Conservation (phyloP, 768 basidiomycete species). For the Phanerochaete sordida region DNA sequence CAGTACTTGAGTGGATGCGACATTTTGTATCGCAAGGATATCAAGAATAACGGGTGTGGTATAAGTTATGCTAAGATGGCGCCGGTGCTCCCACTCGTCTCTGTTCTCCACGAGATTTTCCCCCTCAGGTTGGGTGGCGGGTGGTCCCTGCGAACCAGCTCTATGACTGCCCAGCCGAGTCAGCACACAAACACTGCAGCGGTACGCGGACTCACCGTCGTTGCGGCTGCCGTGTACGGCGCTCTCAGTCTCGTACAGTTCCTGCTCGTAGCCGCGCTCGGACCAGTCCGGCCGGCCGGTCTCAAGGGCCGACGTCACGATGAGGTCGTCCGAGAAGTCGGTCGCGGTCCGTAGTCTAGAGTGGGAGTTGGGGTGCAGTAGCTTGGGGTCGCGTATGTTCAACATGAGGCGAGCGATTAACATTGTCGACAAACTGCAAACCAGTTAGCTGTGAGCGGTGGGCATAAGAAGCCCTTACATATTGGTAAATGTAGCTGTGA, state of each 20-base stretch:
- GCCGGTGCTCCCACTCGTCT: too few species aligned
- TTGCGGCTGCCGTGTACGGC: neutral
- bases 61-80: too few species aligned
- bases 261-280: neutral
- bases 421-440: conserved; percentile 5
- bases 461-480: neutral
- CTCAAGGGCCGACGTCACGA: neutral
- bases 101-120: neutral
- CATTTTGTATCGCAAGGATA: too few species aligned
- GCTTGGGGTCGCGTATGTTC: conserved; percentile 9
- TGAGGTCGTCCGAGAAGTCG: neutral
- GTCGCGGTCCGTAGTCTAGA: neutral
- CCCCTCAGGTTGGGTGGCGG: neutral
- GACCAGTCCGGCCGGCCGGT: neutral
- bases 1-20: too few species aligned
- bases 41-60: too few species aligned
- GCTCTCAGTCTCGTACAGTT: neutral
- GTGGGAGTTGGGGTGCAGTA: neutral
- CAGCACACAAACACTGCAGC: too few species aligned
- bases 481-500: conserved; percentile 1
- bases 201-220: too few species aligned
- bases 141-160: neutral
- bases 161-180: neutral
- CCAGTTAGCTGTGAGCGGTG: neutral
- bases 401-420: conserved; percentile 11